Evolutionary conservation across 441 rosid species (phyloP).

Genomic region (Geranium incanum): DNA sequence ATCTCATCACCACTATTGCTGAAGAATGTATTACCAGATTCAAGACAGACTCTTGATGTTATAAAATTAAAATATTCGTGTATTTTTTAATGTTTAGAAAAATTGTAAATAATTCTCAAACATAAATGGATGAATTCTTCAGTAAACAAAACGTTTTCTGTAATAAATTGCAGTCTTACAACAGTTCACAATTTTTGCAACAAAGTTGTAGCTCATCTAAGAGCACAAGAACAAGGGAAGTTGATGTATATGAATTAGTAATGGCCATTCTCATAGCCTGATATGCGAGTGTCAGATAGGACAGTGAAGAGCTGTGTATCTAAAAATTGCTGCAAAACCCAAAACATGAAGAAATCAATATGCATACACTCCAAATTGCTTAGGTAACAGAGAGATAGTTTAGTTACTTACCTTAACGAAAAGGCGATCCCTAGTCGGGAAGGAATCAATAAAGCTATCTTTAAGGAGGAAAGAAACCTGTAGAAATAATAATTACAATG

Average conservation of each 20-base stretch:
- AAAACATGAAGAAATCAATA: constrained; percentile 5
- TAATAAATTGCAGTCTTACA: no score
- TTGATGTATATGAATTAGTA: constrained; percentile 21
- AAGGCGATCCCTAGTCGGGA: constrained; percentile 60
- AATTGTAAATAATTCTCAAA: no score
- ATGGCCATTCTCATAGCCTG: constrained; percentile 60
- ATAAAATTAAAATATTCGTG: no score
- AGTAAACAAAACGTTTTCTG: no score
- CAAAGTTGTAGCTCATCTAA: not conserved
- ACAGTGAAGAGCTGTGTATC: constrained; percentile 84
- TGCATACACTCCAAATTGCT: not conserved
- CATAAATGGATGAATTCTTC: no score
- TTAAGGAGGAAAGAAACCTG: constrained; percentile 94
- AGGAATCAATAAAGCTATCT: constrained; percentile 93
- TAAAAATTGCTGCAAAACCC: constrained; percentile 54
- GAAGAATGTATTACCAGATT: no score
- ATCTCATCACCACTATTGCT: no score
- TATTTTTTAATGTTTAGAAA: no score
- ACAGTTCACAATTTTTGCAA: no score
- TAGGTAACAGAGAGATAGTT: not conserved
- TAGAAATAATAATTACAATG: not conserved
- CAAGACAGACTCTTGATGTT: no score
- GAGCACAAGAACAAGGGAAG: not conserved
- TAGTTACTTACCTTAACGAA: constrained; percentile 61
- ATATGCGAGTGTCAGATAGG: constrained; percentile 66